Base-by-base conservation (phyloP, 2,329 filamentous ascomycete species). In the Colletotrichum siamense region DNA sequence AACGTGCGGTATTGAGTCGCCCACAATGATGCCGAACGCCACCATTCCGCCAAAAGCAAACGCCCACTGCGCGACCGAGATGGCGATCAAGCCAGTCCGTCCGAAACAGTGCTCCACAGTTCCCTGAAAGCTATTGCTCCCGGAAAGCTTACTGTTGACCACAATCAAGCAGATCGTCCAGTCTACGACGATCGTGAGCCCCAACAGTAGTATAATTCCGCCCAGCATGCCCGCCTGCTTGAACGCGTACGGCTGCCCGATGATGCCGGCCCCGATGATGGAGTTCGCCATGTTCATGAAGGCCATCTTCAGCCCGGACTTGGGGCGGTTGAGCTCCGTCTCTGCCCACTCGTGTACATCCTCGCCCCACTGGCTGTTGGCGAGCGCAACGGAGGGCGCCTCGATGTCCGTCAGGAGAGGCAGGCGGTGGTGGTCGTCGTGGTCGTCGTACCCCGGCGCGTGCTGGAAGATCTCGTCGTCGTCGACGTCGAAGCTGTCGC, bases 251-350 rank as follows among this genome's bases (percentile, higher is more conserved):
- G 97, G 96, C 86, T 99, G 97, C 5, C 95, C 92, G 81, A 94
- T 94, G 84, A 94, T 94, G 69, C 92, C 92, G 3, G 92, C 93
- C 52, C 92, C 93, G 79, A 99, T 98, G 84, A 99, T 99, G 81
- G 95, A 98, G 87, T 99, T 99, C 78, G 97, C 96, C 97, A 99
- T 99, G 86, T 99, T 99, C 96, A 99, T 98, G 80, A 99, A 99
- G 5, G 97, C 96, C 83, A 94, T 95, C 77, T 91, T 90, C 86
- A 99, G 90, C 7, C 94, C 94, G 74, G 95, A 98, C 86, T 96
- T 96, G 63, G 96, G 96, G 73, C 96, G 90, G 55, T 82, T 81
- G 72, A 89, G 88, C 82, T 93, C 91, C 39, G 87, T 86, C 80
- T 90, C 88, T 7, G 88, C 89, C 85, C 88, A 89, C 57, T 86